A percentile compares a stretch with the other conserved stretches of the same genome.
Conservation (phyloP, 176 grass and related monocot species). For the bread wheat (Triticum aestivum) region IWGSC_CS_RefSeq_v2.1 NC_057807.1:708536924-708537423, state of each 20-base stretch:
- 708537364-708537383: too few species aligned
- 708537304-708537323: too few species aligned
- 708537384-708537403: too few species aligned
- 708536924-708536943: background rate
- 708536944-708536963: background rate
- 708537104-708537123: background rate
- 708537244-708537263: too few species aligned
- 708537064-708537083: background rate
- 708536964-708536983: background rate
- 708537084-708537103: background rate
- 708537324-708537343: too few species aligned
- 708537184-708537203: background rate
- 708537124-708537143: background rate
- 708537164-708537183: background rate
- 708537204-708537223: too few species aligned
- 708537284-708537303: too few species aligned
- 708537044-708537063: background rate
- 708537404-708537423: too few species aligned
- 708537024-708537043: background rate
- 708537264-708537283: too few species aligned
- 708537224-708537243: too few species aligned
- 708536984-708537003: background rate
- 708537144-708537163: too few species aligned
- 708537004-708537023: background rate
- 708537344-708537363: too few species aligned